phyloP scores from a whole-genome alignment of 306 rosid species.

The Castanopsis chinensis region DNA sequence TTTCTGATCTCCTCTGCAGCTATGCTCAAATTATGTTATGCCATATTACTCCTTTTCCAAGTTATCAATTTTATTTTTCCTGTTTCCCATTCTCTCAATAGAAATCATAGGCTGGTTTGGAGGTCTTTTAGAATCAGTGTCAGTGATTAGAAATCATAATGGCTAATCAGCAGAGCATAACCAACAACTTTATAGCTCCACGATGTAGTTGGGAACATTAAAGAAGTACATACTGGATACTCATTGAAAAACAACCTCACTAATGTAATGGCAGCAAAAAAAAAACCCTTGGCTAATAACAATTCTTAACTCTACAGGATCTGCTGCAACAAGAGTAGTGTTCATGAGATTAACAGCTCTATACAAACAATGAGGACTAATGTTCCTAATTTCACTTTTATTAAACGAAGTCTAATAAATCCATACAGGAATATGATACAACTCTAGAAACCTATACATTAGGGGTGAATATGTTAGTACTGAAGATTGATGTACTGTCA shows the following conservation, averaged over 20 bases:
- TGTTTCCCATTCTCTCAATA: not conserved
- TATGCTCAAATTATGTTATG: not conserved
- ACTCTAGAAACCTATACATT: not conserved
- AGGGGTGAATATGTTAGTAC: not conserved
- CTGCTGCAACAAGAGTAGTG: no score
- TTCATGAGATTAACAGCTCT: not conserved
- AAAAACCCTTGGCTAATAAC: not conserved
- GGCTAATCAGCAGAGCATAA: not conserved
- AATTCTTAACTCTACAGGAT: not conserved
- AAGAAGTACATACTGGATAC: not conserved
- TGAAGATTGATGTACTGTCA: no score
- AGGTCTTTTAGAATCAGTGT: not conserved
- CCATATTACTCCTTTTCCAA: not conserved
- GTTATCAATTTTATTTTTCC: not conserved
- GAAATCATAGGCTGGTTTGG: not conserved
- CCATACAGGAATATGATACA: not conserved
- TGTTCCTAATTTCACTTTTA: not conserved
- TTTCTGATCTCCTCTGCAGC: constrained; percentile 1
- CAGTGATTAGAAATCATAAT: not conserved
- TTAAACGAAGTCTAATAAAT: not conserved
- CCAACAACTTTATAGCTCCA: not conserved
- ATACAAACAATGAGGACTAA: not conserved
- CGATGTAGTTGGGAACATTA: not conserved
- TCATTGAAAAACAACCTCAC: not conserved
- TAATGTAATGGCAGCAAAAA: not conserved